phyloP scores from a whole-genome alignment of 2,329 filamentous ascomycete species.

The Fusarium nygamai region DNA sequence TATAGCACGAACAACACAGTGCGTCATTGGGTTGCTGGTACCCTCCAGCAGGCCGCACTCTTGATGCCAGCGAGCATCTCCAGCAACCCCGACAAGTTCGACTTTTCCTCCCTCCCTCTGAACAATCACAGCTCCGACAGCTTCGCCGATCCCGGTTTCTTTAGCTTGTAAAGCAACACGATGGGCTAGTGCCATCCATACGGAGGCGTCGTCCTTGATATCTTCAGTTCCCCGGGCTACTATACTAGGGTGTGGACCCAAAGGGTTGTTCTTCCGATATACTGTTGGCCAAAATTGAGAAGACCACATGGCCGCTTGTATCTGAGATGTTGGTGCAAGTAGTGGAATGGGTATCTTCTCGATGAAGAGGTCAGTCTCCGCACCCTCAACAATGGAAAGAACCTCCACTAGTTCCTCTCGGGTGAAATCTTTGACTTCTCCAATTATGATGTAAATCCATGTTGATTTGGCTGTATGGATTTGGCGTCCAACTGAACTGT shows the following conservation, averaged over 20 bases:
- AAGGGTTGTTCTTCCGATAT: conserved; percentile 88
- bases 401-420: conserved; percentile 61
- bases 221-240: conserved; percentile 76
- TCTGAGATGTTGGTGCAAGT: conserved; percentile 77
- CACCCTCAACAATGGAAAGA: conserved; percentile 60
- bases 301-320: conserved; percentile 80
- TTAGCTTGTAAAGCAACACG: conserved; percentile 69
- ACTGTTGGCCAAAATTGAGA: conserved; percentile 84
- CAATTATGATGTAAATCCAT: conserved; percentile 68
- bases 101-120: conserved; percentile 65
- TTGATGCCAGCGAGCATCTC: conserved; percentile 76
- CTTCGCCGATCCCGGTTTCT: conserved; percentile 69
- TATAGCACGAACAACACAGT: conserved; percentile 81
- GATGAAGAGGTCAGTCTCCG: conserved; percentile 66
- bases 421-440: conserved; percentile 61
- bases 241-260: conserved; percentile 82
- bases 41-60: conserved; percentile 56
- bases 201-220: conserved; percentile 69
- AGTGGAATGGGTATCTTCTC: conserved; percentile 75
- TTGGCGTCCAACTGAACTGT: conserved; percentile 62
- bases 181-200: conserved; percentile 75
- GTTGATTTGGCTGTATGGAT: conserved; percentile 69
- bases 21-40: conserved; percentile 79
- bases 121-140: conserved; percentile 79
- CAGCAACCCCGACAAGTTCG: conserved; percentile 76